A percentile compares a stretch with the other conserved stretches of the same genome.
These are phyloP conservation scores for Sonneratia caseolaris DNA, from an alignment of 345 rosid genomes.

Conservation along the genomic window DNA sequence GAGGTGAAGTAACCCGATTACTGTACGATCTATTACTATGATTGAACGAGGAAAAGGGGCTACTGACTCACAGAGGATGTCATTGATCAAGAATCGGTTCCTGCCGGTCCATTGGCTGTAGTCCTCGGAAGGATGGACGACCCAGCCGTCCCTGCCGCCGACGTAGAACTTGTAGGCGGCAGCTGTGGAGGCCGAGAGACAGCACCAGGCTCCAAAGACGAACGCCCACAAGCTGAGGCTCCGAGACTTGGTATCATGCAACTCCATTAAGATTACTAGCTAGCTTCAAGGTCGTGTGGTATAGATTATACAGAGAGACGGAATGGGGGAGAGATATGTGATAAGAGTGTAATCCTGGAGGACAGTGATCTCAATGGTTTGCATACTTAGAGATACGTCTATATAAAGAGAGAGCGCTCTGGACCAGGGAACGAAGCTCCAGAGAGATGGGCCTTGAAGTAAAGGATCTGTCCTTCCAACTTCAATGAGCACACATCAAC, in stretches of 20 bases:
- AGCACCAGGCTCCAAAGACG: not conserved
- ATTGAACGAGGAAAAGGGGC: conserved; percentile 16
- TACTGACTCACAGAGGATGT: conserved; percentile 10
- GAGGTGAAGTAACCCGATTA: too few relatives aligned
- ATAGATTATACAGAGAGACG: not conserved
- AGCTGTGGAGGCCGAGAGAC: not conserved
- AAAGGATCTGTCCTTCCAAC: too few relatives aligned
- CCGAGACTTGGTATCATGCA: not conserved
- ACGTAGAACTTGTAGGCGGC: conserved; percentile 1
- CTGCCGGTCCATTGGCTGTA: conserved; percentile 12
- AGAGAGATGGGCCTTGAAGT: too few relatives aligned
- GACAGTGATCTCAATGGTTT: too few relatives aligned
- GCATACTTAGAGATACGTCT: too few relatives aligned
- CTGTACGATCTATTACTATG: too few relatives aligned
- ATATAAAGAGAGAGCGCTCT: too few relatives aligned
- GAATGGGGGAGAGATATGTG: too few relatives aligned
- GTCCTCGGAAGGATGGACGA: conserved; percentile 8
- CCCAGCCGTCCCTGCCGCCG: conserved; percentile 17
- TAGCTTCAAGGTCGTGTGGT: not conserved
- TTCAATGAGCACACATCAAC: too few relatives aligned
- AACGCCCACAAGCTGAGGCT: not conserved
- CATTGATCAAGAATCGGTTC: conserved; percentile 10
- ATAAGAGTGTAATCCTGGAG: too few relatives aligned
- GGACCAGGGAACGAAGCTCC: too few relatives aligned
- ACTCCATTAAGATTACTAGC: not conserved